Evolutionary conservation across 345 rosid genomes (phyloP), one percentile per base, ranked within the genome.

Genomic region (Hevea brasiliensis): DNA sequence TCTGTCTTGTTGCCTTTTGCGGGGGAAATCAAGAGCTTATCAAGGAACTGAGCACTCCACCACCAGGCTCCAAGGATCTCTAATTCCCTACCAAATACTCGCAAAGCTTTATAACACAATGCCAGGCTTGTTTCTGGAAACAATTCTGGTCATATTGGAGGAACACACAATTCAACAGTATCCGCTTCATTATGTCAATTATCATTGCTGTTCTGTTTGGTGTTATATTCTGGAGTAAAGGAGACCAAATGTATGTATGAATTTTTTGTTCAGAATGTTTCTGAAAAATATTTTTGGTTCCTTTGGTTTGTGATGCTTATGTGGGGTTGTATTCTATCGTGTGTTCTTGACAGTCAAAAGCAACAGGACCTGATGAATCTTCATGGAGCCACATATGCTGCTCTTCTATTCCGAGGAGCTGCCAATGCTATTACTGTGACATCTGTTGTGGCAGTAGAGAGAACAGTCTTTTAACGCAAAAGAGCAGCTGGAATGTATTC

Each of bases 81-180:
- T 61, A 81, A 62, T 85, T 83, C 65, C 77, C 80, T n/a, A 81
- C 88, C 26, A 67, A 67, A 51, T 81, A 65, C 74, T 79, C 86
- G 6, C 88, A 74, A 68, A 59, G n/a, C 61, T 83, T 81, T 60
- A 8, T 55, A 7, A 77, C 79, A 29, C 88, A 81, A 35, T 82
- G 84, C 74, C 61, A 51, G 27, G 84, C 86, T 42, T 82, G 83
- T 63, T 82, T 85, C 73, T 83, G 86, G 82, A 85, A 83, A 73
- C 89, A 85, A 71, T 69, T 77, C 70, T 79, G 83, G 86, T 81
- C 84, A 21, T 81, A 85, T 65, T 85, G 89, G 85, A 77, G 85
- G 77, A 85, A 81, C 73, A 63, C 86, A 10, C 74, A 44, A 54
- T 81, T 54, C 74, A 85, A 82, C 3, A 80, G 74, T 15, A 78